phyloP scores from a whole-genome alignment of 345 rosid genomes.

The Aethionema arabicum region DNA sequence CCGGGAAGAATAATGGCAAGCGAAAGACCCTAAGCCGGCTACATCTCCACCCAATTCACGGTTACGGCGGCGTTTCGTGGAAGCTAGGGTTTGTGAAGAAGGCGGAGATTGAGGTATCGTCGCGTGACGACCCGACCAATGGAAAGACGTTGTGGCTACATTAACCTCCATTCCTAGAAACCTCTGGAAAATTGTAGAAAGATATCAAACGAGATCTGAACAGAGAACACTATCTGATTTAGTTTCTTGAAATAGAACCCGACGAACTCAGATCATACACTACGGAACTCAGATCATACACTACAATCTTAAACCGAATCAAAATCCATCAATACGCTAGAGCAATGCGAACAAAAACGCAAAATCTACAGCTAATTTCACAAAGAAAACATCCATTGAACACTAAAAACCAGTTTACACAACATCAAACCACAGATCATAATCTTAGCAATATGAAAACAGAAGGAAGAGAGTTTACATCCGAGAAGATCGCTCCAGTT shows the following conservation, averaged over 20 bases:
- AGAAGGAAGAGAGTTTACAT: neutral
- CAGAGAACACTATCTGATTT: neutral
- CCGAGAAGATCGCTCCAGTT: neutral
- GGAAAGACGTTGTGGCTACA: constrained; percentile 34
- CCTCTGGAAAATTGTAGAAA: neutral
- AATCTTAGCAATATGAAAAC: neutral
- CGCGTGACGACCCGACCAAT: constrained; percentile 34
- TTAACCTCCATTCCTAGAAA: constrained; percentile 30
- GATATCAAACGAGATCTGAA: neutral
- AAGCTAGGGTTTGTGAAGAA: constrained; percentile 34
- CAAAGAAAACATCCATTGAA: no score
- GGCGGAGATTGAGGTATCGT: constrained; percentile 27
- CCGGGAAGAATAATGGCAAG: constrained; percentile 2
- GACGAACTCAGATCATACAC: neutral
- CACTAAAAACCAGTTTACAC: no score
- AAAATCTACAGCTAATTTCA: no score
- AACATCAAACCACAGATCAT: no score
- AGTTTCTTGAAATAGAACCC: neutral
- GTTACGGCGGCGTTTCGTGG: constrained; percentile 27
- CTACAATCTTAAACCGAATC: no score
- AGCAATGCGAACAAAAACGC: no score
- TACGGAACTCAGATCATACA: no score
- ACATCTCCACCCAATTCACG: constrained; percentile 15
- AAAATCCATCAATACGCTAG: no score
- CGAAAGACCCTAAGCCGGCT: constrained; percentile 20